A percentile compares a stretch with the other conserved stretches of the same genome.
Conservation (phyloP, 768 basidiomycete species). For the Lactarius akahatsu region DNA sequence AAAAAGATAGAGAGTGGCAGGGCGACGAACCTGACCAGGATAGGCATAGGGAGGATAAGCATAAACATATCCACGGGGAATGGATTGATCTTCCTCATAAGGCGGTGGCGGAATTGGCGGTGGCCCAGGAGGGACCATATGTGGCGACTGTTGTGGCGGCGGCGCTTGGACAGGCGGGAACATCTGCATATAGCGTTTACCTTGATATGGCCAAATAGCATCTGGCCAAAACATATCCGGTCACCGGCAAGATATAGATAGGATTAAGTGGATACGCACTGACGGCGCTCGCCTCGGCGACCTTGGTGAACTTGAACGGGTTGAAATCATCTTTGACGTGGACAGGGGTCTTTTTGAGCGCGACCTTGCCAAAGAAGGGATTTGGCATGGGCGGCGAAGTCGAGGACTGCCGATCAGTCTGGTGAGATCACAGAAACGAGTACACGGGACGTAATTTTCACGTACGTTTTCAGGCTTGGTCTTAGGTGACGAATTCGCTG, state of each 20-base stretch:
- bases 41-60: conserved; percentile 74
- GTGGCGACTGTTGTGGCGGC: conserved; percentile 63
- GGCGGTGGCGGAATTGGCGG: conserved; percentile 70
- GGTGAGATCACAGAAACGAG: neutral
- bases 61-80: conserved; percentile 66
- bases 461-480: conserved; percentile 33
- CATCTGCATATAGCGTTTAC: conserved; percentile 80
- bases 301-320: conserved; percentile 87
- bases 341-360: conserved; percentile 74
- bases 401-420: conserved; percentile 8
- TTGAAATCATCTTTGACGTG: conserved; percentile 97
- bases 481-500: conserved; percentile 28
- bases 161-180: conserved; percentile 64
- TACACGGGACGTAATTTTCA: neutral
- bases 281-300: conserved; percentile 69
- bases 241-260: neutral
- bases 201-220: conserved; percentile 83
- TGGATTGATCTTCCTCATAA: conserved; percentile 73
- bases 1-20: conserved; percentile 13
- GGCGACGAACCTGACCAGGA: conserved; percentile 62
- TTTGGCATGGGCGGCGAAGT: conserved; percentile 55
- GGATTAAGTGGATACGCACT: conserved; percentile 48
- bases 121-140: conserved; percentile 66
- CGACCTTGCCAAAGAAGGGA: conserved; percentile 86
- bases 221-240: conserved; percentile 41